A percentile compares a stretch with the other conserved stretches of the same genome.
Conservation (phyloP, 2,329 filamentous ascomycete species). For the Nigrospora sphaerica region DNA sequence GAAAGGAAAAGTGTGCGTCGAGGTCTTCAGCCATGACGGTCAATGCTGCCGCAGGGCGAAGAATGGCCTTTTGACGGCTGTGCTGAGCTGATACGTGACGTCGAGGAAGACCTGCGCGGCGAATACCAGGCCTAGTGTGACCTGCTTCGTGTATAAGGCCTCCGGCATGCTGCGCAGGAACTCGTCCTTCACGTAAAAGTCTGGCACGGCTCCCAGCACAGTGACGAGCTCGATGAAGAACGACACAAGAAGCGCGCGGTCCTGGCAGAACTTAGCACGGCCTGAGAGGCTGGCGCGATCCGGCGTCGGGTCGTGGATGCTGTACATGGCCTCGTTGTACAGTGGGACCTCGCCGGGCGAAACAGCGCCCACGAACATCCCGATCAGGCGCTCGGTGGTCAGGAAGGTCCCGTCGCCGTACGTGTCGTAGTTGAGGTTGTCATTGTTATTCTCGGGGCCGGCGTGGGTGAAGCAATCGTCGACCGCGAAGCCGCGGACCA, state of each 20-base stretch:
- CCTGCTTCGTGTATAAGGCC: conserved; percentile 17
- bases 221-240: conserved; percentile 25
- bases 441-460: not conserved
- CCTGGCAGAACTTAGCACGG: conserved; percentile 24
- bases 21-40: conserved; percentile 15
- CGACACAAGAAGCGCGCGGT: conserved; percentile 23
- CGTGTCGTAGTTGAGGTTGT: conserved; percentile 15
- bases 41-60: conserved; percentile 6
- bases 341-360: conserved; percentile 7
- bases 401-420: conserved; percentile 18
- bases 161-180: conserved; percentile 26
- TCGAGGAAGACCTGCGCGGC: conserved; percentile 34
- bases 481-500: conserved; percentile 7
- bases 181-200: conserved; percentile 27
- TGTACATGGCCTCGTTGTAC: conserved; percentile 16
- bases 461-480: conserved; percentile 3
- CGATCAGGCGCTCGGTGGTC: conserved; percentile 7
- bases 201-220: conserved; percentile 7
- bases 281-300: conserved; percentile 16
- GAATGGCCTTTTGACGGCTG: conserved; percentile 3
- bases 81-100: conserved; percentile 25
- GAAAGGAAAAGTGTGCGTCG: conserved; percentile 19
- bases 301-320: conserved; percentile 16
- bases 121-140: conserved; percentile 30
- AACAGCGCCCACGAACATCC: conserved; percentile 8